These are phyloP conservation scores for Ampelomyces quisqualis DNA, from an alignment of 2,329 filamentous ascomycete genomes.

Conservation along the genomic window DNA sequence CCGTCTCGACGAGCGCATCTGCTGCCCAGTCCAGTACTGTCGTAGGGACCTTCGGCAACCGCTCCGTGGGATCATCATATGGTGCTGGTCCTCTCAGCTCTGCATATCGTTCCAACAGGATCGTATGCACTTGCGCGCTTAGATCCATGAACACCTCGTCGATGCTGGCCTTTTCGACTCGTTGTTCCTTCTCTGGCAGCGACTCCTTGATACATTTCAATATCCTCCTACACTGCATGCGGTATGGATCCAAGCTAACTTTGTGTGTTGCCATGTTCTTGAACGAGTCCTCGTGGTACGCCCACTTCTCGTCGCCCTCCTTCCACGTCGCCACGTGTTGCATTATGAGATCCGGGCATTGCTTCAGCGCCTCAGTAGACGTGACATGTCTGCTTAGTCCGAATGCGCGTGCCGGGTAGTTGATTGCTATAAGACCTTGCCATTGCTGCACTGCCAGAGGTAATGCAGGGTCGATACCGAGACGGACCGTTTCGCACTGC, in stretches of 20 bases:
- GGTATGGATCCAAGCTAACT: constrained; percentile 90
- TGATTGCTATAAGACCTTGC: constrained; percentile 93
- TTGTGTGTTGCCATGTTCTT: constrained; percentile 84
- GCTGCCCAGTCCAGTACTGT: constrained; percentile 79
- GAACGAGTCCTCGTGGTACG: constrained; percentile 79
- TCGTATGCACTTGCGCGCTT: constrained; percentile 75
- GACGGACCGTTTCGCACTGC: constrained; percentile 90
- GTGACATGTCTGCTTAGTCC: constrained; percentile 79
- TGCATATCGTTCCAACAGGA: constrained; percentile 74
- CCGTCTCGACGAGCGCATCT: constrained; percentile 78
- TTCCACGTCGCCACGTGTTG: constrained; percentile 96
- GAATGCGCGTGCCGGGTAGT: constrained; percentile 83
- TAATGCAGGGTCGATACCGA: constrained; percentile 70
- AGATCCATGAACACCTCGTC: constrained; percentile 96
- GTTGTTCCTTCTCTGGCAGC: constrained; percentile 65
- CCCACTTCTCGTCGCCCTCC: constrained; percentile 89
- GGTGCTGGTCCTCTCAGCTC: constrained; percentile 68
- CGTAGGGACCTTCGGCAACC: constrained; percentile 69
- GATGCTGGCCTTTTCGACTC: constrained; percentile 88
- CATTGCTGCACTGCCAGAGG: constrained; percentile 94
- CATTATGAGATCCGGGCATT: constrained; percentile 78
- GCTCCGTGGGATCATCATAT: constrained; percentile 70
- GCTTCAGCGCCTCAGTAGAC: constrained; percentile 76
- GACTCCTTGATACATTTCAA: constrained; percentile 73
- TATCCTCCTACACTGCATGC: constrained; percentile 80